These are phyloP conservation scores for Solanum hybrid DNA, from an alignment of 305 asterid species.

Conservation along the genomic window DNA sequence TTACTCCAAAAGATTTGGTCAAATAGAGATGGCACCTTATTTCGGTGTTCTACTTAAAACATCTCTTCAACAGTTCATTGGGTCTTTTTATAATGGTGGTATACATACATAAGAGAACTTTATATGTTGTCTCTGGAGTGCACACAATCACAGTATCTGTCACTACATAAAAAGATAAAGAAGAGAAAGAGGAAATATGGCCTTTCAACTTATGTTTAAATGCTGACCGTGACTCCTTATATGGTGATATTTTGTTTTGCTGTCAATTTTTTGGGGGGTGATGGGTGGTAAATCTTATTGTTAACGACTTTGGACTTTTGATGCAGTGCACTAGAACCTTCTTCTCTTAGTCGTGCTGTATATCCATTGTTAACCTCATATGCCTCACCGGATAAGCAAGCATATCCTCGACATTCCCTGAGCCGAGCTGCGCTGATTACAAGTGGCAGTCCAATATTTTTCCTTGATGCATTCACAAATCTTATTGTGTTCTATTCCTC, in stretches of 20 bases:
- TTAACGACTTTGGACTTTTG: conserved; percentile 11
- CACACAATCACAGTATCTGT: not conserved
- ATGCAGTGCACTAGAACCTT: conserved; percentile 90
- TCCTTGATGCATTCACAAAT: conserved; percentile 86
- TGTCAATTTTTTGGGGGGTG: not conserved
- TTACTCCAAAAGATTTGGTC: not conserved
- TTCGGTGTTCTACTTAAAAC: not conserved
- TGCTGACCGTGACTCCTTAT: not conserved
- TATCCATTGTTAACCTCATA: conserved; percentile 79
- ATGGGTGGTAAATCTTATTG: not conserved
- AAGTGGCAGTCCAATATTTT: conserved; percentile 94
- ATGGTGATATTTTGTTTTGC: not conserved
- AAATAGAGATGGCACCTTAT: not conserved
- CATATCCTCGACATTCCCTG: conserved; percentile 95
- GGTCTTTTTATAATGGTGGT: not conserved
- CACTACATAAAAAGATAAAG: not conserved
- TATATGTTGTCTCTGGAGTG: not conserved
- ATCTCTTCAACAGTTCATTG: not conserved
- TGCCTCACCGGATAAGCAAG: conserved; percentile 79
- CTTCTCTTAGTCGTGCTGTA: conserved; percentile 80
- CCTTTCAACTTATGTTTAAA: not conserved
- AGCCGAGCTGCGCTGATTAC: conserved; percentile 96
- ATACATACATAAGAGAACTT: not conserved
- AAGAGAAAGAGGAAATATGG: not conserved
- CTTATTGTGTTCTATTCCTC: conserved; percentile 87